phyloP scores from a whole-genome alignment of 2,329 filamentous ascomycete genomes.

The Didymella sp. region DNA sequence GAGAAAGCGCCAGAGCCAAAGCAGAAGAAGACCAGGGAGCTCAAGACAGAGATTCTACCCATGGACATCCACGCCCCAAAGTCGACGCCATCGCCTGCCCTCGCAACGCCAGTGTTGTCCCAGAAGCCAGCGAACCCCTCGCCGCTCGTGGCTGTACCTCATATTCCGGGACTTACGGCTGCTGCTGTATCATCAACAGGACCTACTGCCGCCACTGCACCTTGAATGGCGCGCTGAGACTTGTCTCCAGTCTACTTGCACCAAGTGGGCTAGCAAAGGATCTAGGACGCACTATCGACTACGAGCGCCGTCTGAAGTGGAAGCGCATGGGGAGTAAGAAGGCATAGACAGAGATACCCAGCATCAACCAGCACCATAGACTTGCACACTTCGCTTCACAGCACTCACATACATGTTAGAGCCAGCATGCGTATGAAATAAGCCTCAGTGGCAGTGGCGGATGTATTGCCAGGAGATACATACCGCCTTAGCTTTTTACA shows the following conservation, averaged over 20 bases:
- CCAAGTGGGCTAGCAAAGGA: neutral
- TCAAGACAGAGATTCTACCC: constrained; percentile 66
- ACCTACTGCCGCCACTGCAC: neutral
- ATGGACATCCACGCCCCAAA: constrained; percentile 52
- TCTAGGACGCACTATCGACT: neutral
- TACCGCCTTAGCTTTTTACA: neutral
- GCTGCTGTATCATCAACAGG: constrained; percentile 2
- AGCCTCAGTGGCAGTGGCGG: neutral
- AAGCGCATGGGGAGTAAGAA: neutral
- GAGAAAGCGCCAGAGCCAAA: constrained; percentile 75
- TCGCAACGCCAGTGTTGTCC: constrained; percentile 21
- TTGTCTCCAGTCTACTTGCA: neutral
- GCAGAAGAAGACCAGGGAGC: constrained; percentile 68
- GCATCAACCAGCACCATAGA: constrained; percentile 5
- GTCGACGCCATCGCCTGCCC: constrained; percentile 33
- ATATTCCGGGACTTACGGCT: constrained; percentile 11
- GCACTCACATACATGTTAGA: neutral
- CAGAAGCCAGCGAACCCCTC: constrained; percentile 1
- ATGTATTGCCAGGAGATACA: neutral
- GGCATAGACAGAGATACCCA: constrained; percentile 6
- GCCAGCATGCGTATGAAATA: neutral
- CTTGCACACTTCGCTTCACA: neutral
- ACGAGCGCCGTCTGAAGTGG: neutral
- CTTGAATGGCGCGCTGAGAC: neutral
- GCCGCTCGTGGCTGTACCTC: constrained; percentile 12